Conservation (phyloP, 768 basidiomycete genomes). For the Psilocybe cyanescens region DNA sequence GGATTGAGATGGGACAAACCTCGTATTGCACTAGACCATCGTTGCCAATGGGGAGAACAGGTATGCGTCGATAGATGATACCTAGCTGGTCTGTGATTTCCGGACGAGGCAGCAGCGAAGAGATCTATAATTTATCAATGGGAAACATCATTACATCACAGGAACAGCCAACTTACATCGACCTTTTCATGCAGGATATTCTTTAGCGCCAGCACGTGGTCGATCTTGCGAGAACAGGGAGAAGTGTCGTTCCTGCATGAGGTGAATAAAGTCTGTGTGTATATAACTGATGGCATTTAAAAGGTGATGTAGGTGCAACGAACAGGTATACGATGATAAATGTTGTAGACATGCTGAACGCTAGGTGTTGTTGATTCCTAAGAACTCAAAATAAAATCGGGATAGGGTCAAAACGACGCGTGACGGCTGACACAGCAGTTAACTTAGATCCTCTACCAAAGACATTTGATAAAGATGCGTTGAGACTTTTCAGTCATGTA, state of each 20-base stretch:
- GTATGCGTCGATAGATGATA: conserved; percentile 60
- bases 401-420: too few relatives aligned
- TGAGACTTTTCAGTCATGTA: too few relatives aligned
- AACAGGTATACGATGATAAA: conserved; percentile 53
- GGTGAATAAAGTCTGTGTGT: not conserved
- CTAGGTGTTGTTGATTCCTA: too few relatives aligned
- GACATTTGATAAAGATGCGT: too few relatives aligned
- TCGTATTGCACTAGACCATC: conserved; percentile 65
- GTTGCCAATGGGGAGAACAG: conserved; percentile 61
- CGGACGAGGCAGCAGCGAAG: conserved; percentile 52
- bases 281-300: not conserved
- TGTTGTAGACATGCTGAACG: conserved; percentile 4
- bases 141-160: not conserved
- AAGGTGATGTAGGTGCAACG: conserved; percentile 14
- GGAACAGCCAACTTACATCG: conserved; percentile 36
- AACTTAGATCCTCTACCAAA: too few relatives aligned
- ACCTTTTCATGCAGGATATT: conserved; percentile 51
- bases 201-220: conserved; percentile 53
- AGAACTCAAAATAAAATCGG: too few relatives aligned
- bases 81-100: conserved; percentile 58
- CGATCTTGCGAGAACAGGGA: conserved; percentile 55
- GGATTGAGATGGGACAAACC: conserved; percentile 21
- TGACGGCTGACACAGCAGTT: too few relatives aligned
- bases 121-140: conserved; percentile 38
- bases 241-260: conserved; percentile 51